These are phyloP conservation scores for Cutaneotrichosporon mucoides DNA, from an alignment of 1,284 basidiomycete species.

Conservation along the genomic window DNA sequence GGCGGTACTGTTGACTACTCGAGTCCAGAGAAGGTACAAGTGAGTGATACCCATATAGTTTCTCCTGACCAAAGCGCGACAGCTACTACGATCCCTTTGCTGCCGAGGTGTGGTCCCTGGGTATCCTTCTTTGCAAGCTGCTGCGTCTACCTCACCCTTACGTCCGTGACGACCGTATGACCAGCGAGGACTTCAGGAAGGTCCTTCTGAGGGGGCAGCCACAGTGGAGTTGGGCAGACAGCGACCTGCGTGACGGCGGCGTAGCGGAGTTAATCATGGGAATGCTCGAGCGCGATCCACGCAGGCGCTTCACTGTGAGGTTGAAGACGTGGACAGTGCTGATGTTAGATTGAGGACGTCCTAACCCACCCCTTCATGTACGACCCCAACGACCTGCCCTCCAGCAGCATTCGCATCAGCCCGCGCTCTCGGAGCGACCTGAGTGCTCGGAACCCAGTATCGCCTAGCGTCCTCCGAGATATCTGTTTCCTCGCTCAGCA, in stretches of 20 bases:
- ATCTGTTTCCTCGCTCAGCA: conserved; percentile 42
- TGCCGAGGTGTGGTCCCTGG: conserved; percentile 46
- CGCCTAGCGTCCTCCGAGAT: conserved; percentile 30
- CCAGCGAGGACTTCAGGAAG: conserved; percentile 22
- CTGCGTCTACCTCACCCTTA: conserved; percentile 39
- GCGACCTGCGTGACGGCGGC: conserved; percentile 6
- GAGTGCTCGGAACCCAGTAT: conserved; percentile 18
- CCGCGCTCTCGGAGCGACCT: conserved; percentile 21
- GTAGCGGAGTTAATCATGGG: conserved; percentile 28
- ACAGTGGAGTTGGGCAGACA: conserved; percentile 19
- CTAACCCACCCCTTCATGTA: conserved; percentile 39
- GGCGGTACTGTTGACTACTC: conserved; percentile 48
- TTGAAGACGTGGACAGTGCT: neutral
- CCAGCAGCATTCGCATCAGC: conserved; percentile 10
- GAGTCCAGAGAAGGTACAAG: conserved; percentile 44
- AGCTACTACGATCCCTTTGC: conserved; percentile 41
- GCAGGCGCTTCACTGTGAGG: conserved; percentile 37
- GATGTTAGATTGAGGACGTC: conserved; percentile 35
- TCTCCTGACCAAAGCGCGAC: conserved; percentile 22
- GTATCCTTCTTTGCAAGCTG: conserved; percentile 40
- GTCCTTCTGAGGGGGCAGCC: conserved; percentile 25
- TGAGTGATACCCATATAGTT: conserved; percentile 13
- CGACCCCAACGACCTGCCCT: conserved; percentile 10
- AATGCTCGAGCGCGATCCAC: conserved; percentile 37
- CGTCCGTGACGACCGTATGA: conserved; percentile 18